phyloP scores from a whole-genome alignment of 441 rosid species.

The Gossypium davidsonii region DNA sequence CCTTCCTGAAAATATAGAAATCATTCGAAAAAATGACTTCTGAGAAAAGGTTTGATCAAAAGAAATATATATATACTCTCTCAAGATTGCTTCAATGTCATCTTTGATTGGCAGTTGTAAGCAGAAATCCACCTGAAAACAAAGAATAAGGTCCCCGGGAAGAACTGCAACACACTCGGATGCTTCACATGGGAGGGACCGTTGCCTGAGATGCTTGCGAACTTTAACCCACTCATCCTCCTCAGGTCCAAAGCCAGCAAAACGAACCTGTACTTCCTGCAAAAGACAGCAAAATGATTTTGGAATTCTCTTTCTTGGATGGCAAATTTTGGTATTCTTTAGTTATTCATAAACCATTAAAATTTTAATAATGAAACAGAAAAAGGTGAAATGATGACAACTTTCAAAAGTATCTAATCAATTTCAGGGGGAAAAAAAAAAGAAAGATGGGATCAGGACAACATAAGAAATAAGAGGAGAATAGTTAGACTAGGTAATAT shows the following conservation, averaged over 20 bases:
- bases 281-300: slow-evolving; percentile 7
- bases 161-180: slow-evolving; percentile 97
- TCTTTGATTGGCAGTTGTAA: slow-evolving; percentile 7
- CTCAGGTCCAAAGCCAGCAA: slow-evolving; percentile 92
- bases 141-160: slow-evolving; percentile 90
- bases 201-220: slow-evolving; percentile 73
- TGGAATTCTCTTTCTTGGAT: not conserved
- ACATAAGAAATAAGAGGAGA: slow-evolving; percentile 4
- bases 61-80: not conserved
- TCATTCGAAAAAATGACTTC: not conserved
- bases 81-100: not conserved
- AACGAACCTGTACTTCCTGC: slow-evolving; percentile 89
- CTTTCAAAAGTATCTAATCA: not conserved
- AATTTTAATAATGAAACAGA: not conserved
- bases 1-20: slow-evolving; percentile 66
- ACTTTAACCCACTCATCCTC: slow-evolving; percentile 97
- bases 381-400: not conserved
- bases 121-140: slow-evolving; percentile 72
- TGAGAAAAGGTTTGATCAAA: not conserved
- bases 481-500: not conserved
- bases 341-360: not conserved
- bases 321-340: not conserved
- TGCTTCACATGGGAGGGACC: slow-evolving; percentile 97
- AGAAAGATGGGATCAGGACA: not conserved
- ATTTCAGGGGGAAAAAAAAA: not conserved